A percentile compares a stretch with the other conserved stretches of the same genome.
These are phyloP conservation scores for Colletotrichum sp. DNA, from an alignment of 2,329 filamentous ascomycete species.

Conservation along the genomic window DNA sequence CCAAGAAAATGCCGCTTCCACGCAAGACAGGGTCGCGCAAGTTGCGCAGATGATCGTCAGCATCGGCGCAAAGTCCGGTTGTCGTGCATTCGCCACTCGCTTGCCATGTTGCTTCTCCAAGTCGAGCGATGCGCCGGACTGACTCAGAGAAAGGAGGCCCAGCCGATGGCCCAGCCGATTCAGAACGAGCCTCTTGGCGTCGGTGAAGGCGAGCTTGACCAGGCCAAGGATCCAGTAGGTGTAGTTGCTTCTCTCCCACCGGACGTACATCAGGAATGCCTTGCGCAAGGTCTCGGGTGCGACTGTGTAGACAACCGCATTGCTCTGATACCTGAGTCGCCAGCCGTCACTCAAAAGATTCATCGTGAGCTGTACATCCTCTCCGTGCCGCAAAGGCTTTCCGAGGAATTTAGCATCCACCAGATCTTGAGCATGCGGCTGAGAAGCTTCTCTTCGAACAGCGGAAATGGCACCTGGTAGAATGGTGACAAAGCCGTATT, in stretches of 20 bases:
- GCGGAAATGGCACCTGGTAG: background rate
- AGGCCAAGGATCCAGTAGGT: slow-evolving; percentile 1
- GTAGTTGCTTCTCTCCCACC: slow-evolving; percentile 1
- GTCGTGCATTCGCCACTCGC: background rate
- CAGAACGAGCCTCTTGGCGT: background rate
- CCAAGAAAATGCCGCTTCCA: background rate
- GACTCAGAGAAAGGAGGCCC: background rate
- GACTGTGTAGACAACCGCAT: slow-evolving; percentile 3
- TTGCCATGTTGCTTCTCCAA: background rate
- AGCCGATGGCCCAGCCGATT: background rate
- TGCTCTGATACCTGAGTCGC: background rate
- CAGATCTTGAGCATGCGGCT: background rate
- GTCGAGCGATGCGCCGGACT: background rate
- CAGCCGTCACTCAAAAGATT: background rate
- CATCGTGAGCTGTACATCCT: slow-evolving; percentile 3
- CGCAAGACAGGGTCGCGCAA: background rate
- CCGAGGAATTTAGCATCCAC: background rate
- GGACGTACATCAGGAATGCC: slow-evolving; percentile 2
- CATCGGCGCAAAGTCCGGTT: background rate
- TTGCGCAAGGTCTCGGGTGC: background rate
- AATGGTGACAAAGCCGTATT: background rate
- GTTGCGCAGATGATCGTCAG: background rate
- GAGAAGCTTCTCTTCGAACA: background rate
- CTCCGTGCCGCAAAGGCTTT: background rate
- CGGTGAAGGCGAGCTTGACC: background rate